These are phyloP conservation scores for Leucocoprinus leucothites DNA, from an alignment of 768 basidiomycete species.

Conservation along the genomic window DNA sequence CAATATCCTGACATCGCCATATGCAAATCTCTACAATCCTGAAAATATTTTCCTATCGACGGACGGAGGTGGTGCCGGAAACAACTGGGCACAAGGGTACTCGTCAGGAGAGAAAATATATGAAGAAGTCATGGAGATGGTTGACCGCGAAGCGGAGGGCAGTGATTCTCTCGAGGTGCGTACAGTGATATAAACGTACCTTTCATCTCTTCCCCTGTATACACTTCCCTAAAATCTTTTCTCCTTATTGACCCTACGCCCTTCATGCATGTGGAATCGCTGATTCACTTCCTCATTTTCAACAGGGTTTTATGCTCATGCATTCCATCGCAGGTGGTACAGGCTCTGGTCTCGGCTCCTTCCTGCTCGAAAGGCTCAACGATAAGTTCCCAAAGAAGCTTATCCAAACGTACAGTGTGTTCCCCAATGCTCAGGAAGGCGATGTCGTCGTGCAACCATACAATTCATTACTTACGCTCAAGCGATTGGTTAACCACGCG, in stretches of 20 bases:
- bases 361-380: constrained; percentile 91
- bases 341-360: constrained; percentile 98
- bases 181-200: constrained; percentile 5
- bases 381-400: constrained; percentile 99
- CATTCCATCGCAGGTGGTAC: constrained; percentile 99
- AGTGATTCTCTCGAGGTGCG: constrained; percentile 93
- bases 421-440: constrained; percentile 89
- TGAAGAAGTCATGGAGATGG: constrained; percentile 98
- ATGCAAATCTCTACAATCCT: constrained; percentile 91
- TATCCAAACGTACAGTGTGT: constrained; percentile 98
- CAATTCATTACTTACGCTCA: constrained; percentile 90
- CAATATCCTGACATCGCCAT: constrained; percentile 85
- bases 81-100: constrained; percentile 98
- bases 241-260: neutral
- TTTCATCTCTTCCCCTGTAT: neutral
- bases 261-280: neutral
- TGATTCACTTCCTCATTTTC: neutral
- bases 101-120: constrained; percentile 86
- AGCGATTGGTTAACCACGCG: constrained; percentile 92
- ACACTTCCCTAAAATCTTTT: neutral
- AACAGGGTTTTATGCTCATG: constrained; percentile 96
- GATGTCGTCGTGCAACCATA: constrained; percentile 99
- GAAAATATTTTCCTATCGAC: constrained; percentile 97
- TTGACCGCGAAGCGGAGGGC: constrained; percentile 96
- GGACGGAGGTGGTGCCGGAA: constrained; percentile 98